Base-by-base conservation (phyloP, 2,329 filamentous ascomycete species). In the Microdochium paspali region DNA sequence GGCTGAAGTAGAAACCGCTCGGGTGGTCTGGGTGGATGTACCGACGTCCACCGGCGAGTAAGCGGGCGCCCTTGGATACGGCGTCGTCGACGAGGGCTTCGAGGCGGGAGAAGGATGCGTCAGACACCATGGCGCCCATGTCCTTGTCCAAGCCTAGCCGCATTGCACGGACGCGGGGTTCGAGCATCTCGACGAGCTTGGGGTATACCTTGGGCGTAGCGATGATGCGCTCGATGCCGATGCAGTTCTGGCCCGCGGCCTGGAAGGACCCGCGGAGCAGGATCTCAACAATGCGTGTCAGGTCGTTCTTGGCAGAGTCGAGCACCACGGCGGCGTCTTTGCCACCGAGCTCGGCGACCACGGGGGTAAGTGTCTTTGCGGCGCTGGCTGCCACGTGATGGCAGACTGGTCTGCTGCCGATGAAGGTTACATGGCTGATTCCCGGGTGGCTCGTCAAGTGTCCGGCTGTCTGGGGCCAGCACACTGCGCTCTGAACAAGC, bases 211-310 rank as follows among this genome's bases (percentile, higher is more conserved):
- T 72, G 1, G 88, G 84, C 15, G 87, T 77, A 23, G 85, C 88
- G 56, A 97, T 84, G 60, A 97, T 84, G 48, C 93, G 86, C 70
- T 98, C 93, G 55, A 96, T 91, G 47, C 93, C 93, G 61, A 98
- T 91, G 67, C 93, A 98, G 69, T 98, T 98, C 66, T 98, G 93
- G 1, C 93, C 93, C 15, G 90, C 85, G 46, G 90, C 90, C 66
- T 98, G 93, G 68, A 97, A 98, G 10, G 88, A 89, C 46, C 91
- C 93, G 46, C 93, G 82, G 69, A 98, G 84, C 52, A 97, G 79
- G 53, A 94, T 85, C 52, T 90, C 87, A 32, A 80, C 78, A 45
- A 97, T 83, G 39, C 85, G 80, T 4, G 79, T 68, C 50, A 97
- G 73, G 57, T 89, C 77, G 49, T 63, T 59, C 30, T 68, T 61